Conservation (phyloP, 257 asterid species). For the Echites panduratus region DNA sequence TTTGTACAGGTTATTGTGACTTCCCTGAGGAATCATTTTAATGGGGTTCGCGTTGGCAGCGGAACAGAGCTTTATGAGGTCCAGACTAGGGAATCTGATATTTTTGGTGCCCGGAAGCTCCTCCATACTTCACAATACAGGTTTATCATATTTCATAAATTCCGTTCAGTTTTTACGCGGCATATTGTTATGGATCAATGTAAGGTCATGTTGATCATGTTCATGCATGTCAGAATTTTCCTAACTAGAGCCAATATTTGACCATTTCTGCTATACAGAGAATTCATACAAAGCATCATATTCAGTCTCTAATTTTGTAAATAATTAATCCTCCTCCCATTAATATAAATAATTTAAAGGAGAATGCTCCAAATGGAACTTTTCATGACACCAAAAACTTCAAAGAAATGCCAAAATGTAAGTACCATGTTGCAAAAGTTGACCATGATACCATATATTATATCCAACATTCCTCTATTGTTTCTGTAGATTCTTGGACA, state of each 20-base stretch:
- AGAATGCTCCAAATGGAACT: not conserved
- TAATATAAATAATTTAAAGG: not conserved
- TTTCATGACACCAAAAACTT: not conserved
- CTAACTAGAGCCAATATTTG: too few relatives aligned
- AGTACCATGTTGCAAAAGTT: not conserved
- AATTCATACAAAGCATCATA: too few relatives aligned
- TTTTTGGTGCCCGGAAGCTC: slow-evolving; percentile 57
- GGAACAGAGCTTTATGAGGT: slow-evolving; percentile 49
- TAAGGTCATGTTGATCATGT: too few relatives aligned
- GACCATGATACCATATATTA: too few relatives aligned
- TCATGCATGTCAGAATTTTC: too few relatives aligned
- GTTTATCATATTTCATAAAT: slow-evolving; percentile 13
- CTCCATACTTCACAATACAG: slow-evolving; percentile 55
- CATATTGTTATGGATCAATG: too few relatives aligned
- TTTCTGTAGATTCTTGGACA: slow-evolving; percentile 48
- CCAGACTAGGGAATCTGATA: slow-evolving; percentile 42
- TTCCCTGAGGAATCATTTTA: slow-evolving; percentile 42
- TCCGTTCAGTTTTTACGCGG: not conserved
- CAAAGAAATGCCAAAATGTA: not conserved
- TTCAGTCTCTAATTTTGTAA: too few relatives aligned
- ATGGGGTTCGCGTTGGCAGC: slow-evolving; percentile 32
- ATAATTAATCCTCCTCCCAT: too few relatives aligned
- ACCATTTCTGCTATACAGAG: too few relatives aligned
- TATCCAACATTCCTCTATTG: too few relatives aligned
- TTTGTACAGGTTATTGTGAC: slow-evolving; percentile 57